phyloP scores from a whole-genome alignment of 2,329 filamentous ascomycete genomes.

The Venturia carpophila region DNA sequence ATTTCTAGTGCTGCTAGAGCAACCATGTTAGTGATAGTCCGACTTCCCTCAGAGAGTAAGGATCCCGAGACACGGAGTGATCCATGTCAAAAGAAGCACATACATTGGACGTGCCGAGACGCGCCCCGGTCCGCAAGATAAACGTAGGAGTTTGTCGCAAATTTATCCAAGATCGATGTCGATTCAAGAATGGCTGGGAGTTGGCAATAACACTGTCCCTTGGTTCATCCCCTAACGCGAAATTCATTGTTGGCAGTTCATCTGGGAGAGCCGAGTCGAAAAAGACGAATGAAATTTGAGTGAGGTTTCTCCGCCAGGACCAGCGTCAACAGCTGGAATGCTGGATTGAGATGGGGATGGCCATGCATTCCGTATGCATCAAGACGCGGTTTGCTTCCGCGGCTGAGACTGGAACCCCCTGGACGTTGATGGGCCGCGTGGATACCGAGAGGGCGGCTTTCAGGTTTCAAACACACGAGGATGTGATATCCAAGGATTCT shows the following conservation, averaged over 20 bases:
- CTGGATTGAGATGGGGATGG: background rate
- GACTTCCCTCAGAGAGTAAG: background rate
- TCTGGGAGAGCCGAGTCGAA: too few relatives aligned
- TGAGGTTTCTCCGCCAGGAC: background rate
- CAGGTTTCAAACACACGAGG: background rate
- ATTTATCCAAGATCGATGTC: background rate
- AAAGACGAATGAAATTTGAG: background rate
- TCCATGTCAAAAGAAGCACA: constrained; percentile 6
- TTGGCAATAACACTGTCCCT: background rate
- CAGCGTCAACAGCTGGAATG: background rate
- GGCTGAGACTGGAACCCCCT: background rate
- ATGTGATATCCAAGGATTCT: background rate
- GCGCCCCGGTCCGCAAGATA: constrained; percentile 1
- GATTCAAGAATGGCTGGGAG: background rate
- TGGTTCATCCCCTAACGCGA: background rate
- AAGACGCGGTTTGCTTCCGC: background rate
- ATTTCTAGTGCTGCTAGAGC: background rate
- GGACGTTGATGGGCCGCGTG: background rate
- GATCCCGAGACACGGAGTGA: background rate
- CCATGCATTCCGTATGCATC: background rate
- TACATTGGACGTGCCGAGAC: background rate
- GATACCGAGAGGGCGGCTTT: constrained; percentile 1
- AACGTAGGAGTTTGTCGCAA: background rate
- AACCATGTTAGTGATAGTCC: background rate
- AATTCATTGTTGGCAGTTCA: too few relatives aligned